Percentiles rank a stretch among this genome's conserved stretches.
These are phyloP conservation scores for Corymbia maculata DNA, from an alignment of 345 rosid species.

Conservation along the genomic window DNA sequence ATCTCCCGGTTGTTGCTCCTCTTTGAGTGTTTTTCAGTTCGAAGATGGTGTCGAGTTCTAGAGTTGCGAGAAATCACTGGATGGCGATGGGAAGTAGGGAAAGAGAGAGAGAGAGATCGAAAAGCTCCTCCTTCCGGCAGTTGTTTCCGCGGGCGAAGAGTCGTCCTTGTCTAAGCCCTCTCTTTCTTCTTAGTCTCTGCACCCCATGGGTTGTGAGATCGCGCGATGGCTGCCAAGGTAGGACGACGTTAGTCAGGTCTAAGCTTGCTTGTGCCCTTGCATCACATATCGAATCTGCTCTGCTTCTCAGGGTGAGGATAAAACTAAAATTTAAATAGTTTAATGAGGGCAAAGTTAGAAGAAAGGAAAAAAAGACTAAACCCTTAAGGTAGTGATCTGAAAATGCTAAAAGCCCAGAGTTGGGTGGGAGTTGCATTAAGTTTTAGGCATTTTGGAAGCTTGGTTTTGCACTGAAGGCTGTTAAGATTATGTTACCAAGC, in stretches of 20 bases:
- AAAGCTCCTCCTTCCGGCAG: conserved; percentile 71
- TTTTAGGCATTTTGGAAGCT: background rate
- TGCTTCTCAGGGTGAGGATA: background rate
- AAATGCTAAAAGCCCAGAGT: background rate
- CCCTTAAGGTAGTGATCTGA: background rate
- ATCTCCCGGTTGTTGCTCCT: background rate
- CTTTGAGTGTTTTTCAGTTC: background rate
- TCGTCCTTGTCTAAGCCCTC: conserved; percentile 39
- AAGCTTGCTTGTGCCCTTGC: background rate
- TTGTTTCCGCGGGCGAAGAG: conserved; percentile 30
- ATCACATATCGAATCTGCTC: background rate
- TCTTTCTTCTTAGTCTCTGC: conserved; percentile 53
- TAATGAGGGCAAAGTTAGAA: background rate
- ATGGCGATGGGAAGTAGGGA: conserved; percentile 31
- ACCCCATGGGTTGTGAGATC: conserved; percentile 69
- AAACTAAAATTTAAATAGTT: background rate
- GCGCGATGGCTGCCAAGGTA: background rate
- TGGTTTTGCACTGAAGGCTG: background rate
- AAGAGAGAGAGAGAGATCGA: conserved; percentile 53
- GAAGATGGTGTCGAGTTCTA: background rate
- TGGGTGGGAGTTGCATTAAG: background rate
- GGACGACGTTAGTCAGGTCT: background rate
- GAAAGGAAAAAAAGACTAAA: too few relatives aligned
- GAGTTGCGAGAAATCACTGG: conserved; percentile 30
- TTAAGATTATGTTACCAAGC: background rate